Evolutionary conservation across 768 basidiomycete genomes (phyloP).

Genomic region (Gymnopilus junonius): DNA sequence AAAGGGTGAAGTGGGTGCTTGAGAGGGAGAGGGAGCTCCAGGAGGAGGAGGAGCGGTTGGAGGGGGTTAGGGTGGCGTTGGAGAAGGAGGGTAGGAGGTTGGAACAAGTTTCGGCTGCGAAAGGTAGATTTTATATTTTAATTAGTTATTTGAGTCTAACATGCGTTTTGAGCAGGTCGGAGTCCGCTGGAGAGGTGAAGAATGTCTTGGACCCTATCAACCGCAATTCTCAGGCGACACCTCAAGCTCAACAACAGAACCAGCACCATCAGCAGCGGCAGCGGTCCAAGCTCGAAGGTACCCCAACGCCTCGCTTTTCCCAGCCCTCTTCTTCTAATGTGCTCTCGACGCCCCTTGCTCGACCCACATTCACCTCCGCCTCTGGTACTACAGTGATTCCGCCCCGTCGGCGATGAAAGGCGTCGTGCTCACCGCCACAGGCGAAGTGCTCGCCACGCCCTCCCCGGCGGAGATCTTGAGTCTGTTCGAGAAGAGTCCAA

Average conservation of each 20-base stretch:
- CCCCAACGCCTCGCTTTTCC: constrained; percentile 34
- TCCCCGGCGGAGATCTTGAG: constrained; percentile 66
- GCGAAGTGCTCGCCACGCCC: constrained; percentile 75
- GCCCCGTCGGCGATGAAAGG: constrained; percentile 75
- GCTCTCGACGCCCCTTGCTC: constrained; percentile 58
- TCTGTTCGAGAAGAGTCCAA: constrained; percentile 71
- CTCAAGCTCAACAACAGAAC: neutral
- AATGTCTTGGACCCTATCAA: constrained; percentile 62
- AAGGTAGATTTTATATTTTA: no score
- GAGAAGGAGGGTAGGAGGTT: no score
- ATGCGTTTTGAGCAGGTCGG: constrained; percentile 33
- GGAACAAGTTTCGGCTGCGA: no score
- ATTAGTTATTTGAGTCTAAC: no score
- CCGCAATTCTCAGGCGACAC: constrained; percentile 19
- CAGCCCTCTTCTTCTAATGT: constrained; percentile 25
- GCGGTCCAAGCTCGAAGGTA: constrained; percentile 21
- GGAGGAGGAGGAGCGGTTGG: no score
- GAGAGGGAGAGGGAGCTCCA: constrained; percentile 60
- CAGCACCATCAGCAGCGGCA: constrained; percentile 23
- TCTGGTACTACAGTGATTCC: no score
- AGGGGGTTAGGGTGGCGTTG: constrained; percentile 47
- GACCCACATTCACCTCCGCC: constrained; percentile 22
- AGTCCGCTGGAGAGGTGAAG: constrained; percentile 75
- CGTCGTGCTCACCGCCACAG: constrained; percentile 79
- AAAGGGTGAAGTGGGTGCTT: constrained; percentile 54